phyloP scores from a whole-genome alignment of 202 grass and related monocot genomes.

The Digitaria exilis region DNA sequence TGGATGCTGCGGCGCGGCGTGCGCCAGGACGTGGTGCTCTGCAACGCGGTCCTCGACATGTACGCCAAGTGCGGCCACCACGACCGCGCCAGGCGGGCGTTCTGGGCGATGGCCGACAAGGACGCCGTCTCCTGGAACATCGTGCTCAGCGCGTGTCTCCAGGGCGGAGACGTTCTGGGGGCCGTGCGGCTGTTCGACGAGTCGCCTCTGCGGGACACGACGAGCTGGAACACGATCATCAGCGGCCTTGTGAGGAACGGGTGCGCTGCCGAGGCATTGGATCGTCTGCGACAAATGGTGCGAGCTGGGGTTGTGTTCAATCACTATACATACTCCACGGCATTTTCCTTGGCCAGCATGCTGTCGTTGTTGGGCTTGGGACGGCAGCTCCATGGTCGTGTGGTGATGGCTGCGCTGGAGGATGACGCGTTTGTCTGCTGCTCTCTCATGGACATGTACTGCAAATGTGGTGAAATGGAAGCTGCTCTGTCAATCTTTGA shows the following conservation, averaged over 20 bases:
- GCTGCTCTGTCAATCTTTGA: constrained; percentile 47
- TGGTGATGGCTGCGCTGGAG: constrained; percentile 43
- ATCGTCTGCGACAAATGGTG: constrained; percentile 45
- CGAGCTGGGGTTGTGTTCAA: constrained; percentile 40
- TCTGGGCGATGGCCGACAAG: constrained; percentile 36
- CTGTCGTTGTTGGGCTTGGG: constrained; percentile 53
- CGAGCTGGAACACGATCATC: constrained; percentile 74
- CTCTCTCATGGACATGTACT: constrained; percentile 85
- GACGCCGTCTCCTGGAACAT: constrained; percentile 63
- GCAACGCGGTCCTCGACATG: constrained; percentile 61
- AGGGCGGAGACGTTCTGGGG: constrained; percentile 33
- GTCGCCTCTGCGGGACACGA: constrained; percentile 40
- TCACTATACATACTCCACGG: constrained; percentile 63
- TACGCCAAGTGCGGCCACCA: constrained; percentile 57
- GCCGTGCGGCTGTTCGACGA: constrained; percentile 47
- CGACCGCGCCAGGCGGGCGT: constrained; percentile 15
- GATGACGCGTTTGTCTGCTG: constrained; percentile 45
- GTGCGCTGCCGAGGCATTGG: constrained; percentile 30
- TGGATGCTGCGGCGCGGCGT: constrained; percentile 58
- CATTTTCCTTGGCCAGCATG: constrained; percentile 52
- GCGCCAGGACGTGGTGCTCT: constrained; percentile 46
- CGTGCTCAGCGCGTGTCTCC: constrained; percentile 46
- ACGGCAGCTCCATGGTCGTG: constrained; percentile 55
- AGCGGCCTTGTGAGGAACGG: constrained; percentile 51
- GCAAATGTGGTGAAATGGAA: constrained; percentile 56